Conservation (phyloP, 768 basidiomycete genomes). For the Phylloporus sp. region DNA sequence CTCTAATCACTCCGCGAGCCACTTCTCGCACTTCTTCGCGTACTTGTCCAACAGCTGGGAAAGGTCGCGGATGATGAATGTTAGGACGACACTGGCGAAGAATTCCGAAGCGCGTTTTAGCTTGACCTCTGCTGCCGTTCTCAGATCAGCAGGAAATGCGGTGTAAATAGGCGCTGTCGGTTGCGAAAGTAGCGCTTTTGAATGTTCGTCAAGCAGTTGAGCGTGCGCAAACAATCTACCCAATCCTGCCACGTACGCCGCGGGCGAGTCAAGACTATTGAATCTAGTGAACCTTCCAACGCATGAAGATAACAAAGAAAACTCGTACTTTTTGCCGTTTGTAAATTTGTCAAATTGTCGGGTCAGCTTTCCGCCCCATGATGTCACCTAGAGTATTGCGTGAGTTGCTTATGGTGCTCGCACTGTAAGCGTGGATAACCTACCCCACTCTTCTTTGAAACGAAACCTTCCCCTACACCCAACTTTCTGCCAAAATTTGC, state of each 20-base stretch:
- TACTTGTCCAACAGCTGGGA: constrained; percentile 88
- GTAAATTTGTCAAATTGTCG: constrained; percentile 80
- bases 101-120: constrained; percentile 86
- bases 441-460: constrained; percentile 70
- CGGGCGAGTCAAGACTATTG: constrained; percentile 80
- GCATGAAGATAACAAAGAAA: constrained; percentile 3
- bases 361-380: constrained; percentile 71
- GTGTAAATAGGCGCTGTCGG: constrained; percentile 70
- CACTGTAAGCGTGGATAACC: constrained; percentile 17
- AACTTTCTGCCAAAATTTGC: constrained; percentile 83
- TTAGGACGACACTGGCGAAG: constrained; percentile 82
- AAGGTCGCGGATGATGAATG: constrained; percentile 85
- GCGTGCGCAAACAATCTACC: constrained; percentile 65
- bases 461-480: constrained; percentile 83
- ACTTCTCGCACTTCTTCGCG: constrained; percentile 89
- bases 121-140: constrained; percentile 61
- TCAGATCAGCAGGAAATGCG: constrained; percentile 61
- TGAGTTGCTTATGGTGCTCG: constrained; percentile 7
- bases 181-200: constrained; percentile 61
- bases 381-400: constrained; percentile 37
- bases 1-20: constrained; percentile 68
- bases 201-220: constrained; percentile 85
- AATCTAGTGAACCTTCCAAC: constrained; percentile 12
- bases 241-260: constrained; percentile 74
- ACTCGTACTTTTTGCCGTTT: constrained; percentile 79